phyloP scores from a whole-genome alignment of 1,284 basidiomycete genomes.

The Vanrija sp. region DNA sequence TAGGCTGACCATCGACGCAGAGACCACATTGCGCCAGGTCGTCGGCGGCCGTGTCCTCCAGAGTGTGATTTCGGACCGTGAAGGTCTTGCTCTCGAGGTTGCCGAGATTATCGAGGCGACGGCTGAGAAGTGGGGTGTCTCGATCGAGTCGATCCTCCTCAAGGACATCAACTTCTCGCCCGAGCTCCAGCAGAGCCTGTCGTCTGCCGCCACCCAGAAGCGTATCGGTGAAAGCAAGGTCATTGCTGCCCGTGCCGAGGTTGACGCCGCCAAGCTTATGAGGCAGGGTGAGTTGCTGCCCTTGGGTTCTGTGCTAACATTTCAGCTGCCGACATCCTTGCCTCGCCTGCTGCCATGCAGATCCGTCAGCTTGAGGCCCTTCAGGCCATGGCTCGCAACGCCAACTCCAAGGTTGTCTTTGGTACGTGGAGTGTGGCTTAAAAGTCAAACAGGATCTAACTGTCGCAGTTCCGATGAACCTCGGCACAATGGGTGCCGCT shows the following conservation, averaged over 20 bases:
- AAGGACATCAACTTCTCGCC: slow-evolving; percentile 77
- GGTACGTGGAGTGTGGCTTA: neutral
- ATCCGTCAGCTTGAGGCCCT: slow-evolving; percentile 90
- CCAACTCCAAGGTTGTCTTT: slow-evolving; percentile 73
- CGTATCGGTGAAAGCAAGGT: slow-evolving; percentile 89
- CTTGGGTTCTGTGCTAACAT: neutral
- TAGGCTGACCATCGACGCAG: slow-evolving; percentile 11
- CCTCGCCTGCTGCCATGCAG: slow-evolving; percentile 92
- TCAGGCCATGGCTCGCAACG: slow-evolving; percentile 64
- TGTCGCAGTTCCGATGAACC: slow-evolving; percentile 43
- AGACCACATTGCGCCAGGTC: slow-evolving; percentile 91
- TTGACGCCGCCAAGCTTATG: slow-evolving; percentile 91
- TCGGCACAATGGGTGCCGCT: slow-evolving; percentile 43
- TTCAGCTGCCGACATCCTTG: slow-evolving; percentile 60
- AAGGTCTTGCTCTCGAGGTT: slow-evolving; percentile 92
- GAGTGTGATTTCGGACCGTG: slow-evolving; percentile 66
- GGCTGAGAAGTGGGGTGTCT: slow-evolving; percentile 79
- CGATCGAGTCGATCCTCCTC: slow-evolving; percentile 83
- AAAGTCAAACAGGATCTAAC: neutral
- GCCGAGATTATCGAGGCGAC: slow-evolving; percentile 74
- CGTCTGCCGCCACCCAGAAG: slow-evolving; percentile 84
- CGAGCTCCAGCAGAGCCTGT: slow-evolving; percentile 86
- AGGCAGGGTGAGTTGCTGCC: slow-evolving; percentile 52
- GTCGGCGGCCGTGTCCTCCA: slow-evolving; percentile 75
- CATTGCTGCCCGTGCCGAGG: slow-evolving; percentile 92